phyloP scores from a whole-genome alignment of 192 early-diverging fungal genomes.

The Coemansia sp. region DNA sequence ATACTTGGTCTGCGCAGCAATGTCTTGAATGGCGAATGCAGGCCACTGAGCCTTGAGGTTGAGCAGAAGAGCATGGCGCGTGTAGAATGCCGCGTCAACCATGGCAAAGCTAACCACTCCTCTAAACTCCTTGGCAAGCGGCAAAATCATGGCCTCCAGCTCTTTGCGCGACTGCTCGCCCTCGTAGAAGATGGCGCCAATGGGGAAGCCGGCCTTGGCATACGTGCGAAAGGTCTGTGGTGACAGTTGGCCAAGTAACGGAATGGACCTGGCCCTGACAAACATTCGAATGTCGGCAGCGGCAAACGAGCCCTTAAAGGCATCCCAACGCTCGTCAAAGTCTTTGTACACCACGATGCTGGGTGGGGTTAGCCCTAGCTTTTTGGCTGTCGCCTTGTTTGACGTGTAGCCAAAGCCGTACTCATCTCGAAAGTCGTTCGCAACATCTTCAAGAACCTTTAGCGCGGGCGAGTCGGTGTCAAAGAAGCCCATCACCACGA shows the following conservation, averaged over 20 bases:
- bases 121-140: constrained; percentile 74
- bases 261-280: constrained; percentile 73
- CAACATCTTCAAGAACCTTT: constrained; percentile 62
- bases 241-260: constrained; percentile 86
- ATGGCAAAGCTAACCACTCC: constrained; percentile 84
- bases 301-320: constrained; percentile 59
- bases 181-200: constrained; percentile 83
- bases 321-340: constrained; percentile 72
- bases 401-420: constrained; percentile 76
- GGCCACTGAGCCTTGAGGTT: constrained; percentile 87
- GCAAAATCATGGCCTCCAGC: constrained; percentile 56
- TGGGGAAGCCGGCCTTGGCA: constrained; percentile 74
- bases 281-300: constrained; percentile 59
- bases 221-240: constrained; percentile 83
- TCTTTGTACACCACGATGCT: constrained; percentile 79
- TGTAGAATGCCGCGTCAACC: constrained; percentile 82
- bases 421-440: constrained; percentile 77
- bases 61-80: constrained; percentile 75
- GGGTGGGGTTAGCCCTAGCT: constrained; percentile 57
- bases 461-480: constrained; percentile 53
- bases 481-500: constrained; percentile 84
- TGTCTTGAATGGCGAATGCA: constrained; percentile 86
- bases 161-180: constrained; percentile 57
- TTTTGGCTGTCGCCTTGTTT: constrained; percentile 57
- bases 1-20: constrained; percentile 70